phyloP scores from a whole-genome alignment of 2,329 filamentous ascomycete species.

The Lithohypha guttulata region DNA sequence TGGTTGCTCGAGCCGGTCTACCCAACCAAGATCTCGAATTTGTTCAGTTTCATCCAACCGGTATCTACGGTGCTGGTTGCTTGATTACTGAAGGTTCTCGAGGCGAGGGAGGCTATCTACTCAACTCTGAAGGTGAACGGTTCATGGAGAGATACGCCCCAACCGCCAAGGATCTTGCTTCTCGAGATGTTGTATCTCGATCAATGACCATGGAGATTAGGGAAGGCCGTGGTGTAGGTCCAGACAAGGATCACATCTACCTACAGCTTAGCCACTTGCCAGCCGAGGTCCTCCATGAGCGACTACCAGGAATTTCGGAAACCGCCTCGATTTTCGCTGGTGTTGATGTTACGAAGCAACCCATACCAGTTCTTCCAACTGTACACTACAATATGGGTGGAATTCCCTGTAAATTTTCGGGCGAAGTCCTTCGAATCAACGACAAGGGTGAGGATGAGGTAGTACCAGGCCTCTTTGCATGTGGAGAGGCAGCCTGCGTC shows the following conservation, averaged over 20 bases:
- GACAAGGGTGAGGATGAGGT: conserved; percentile 80
- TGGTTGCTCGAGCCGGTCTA: conserved; percentile 94
- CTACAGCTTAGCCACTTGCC: conserved; percentile 94
- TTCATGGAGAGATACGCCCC: conserved; percentile 99
- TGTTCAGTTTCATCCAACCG: conserved; percentile 97
- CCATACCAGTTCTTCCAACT: conserved; percentile 89
- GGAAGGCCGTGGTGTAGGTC: conserved; percentile 87
- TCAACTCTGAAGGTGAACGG: conserved; percentile 95
- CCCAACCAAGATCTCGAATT: conserved; percentile 99
- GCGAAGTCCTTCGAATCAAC: conserved; percentile 85
- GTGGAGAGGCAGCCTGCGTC: conserved; percentile 92
- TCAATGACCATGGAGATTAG: conserved; percentile 98
- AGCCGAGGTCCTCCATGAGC: conserved; percentile 82
- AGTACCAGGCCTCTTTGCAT: conserved; percentile 89
- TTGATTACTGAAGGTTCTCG: conserved; percentile 96
- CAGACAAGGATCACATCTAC: conserved; percentile 95
- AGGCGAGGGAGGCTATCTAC: conserved; percentile 94
- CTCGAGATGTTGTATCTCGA: conserved; percentile 89
- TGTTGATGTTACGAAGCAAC: conserved; percentile 94
- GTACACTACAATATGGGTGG: conserved; percentile 99
- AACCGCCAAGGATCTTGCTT: conserved; percentile 94
- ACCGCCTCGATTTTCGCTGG: conserved; percentile 95
- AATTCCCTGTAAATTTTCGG: conserved; percentile 94
- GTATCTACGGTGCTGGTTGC: conserved; percentile 96
- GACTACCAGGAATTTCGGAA: conserved; percentile 96